Evolutionary conservation across 441 rosid genomes (phyloP), one percentile per base, ranked within the genome.

Genomic region (Mallotus japonicus): DNA sequence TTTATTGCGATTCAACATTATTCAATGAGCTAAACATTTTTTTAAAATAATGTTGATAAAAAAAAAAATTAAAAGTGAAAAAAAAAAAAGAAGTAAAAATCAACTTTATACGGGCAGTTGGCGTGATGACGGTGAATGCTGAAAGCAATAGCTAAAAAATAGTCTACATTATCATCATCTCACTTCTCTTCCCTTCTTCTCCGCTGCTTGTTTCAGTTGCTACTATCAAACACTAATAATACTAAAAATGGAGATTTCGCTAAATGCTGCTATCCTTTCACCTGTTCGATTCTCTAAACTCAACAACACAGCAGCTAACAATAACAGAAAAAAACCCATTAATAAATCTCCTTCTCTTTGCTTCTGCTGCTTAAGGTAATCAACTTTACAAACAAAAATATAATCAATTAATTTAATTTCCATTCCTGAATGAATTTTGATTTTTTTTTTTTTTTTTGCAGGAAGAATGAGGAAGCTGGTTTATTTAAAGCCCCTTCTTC

Each of bases 381-480:
- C 40, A 37, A 37, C 40, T 37, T 37, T 0, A 34, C 5, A 34
- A 34, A 34, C 37, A 34, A 5, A 17, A 16, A 14, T 12, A 12
- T 9, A 16, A 9, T 16, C 6, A 32, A 19, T 17, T 14, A 28
- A 28, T 28, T 28, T 28, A 28, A 28, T 16, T 32, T 12, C 19
- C 44, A 16, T 9, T 1, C 4, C n/a, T 49, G 6, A 13, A 24
- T 6, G 5, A 49, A 14, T 49, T 47, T 24, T 49, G 13, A 49
- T 13, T 47, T 16, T 8, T 66, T 9, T 32, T 58, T 50, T 66
- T 53, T 55, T 40, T 66, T 22, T 73, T 75, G 60, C 74, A 87
- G 88, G 77, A 86, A 80, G 46, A 80, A 80, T 40, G 86, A 78
- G 40, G 82, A 80, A 55, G 72, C 81, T 57, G 84, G 71, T 46